Percentiles rank a stretch among this genome's conserved stretches.
phyloP scores from a whole-genome alignment of 495 filamentous ascomycete species.

The Penicillium cinerascens region DNA sequence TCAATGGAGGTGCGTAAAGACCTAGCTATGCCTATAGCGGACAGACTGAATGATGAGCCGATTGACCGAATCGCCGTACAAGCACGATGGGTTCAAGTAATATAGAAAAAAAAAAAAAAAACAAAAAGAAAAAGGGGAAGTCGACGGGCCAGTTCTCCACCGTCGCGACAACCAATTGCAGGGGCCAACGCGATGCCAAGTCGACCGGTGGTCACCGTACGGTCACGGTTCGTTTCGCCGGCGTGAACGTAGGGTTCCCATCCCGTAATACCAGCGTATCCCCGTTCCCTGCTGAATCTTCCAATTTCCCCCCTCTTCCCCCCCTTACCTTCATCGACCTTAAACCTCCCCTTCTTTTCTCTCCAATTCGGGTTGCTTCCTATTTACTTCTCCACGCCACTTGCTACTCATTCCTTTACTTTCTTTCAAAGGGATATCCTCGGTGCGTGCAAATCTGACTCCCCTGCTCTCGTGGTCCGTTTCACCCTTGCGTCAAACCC shows the following conservation, averaged over 20 bases:
- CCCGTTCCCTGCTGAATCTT: constrained; percentile 31
- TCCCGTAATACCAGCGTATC: constrained; percentile 15
- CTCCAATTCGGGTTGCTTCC: constrained; percentile 14
- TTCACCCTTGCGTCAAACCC: constrained; percentile 27
- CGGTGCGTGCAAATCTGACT: neutral
- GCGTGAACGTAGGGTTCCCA: neutral
- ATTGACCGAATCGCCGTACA: neutral
- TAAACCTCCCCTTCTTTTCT: constrained; percentile 20
- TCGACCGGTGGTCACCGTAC: neutral
- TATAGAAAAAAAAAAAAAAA: too few relatives aligned
- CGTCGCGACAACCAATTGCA: neutral
- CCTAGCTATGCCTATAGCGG: neutral
- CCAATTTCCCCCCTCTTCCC: constrained; percentile 21
- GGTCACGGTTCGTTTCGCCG: neutral
- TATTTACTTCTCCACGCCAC: constrained; percentile 13
- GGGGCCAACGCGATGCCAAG: neutral
- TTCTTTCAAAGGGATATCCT: neutral
- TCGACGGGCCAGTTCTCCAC: neutral
- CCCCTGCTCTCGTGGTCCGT: constrained; percentile 16
- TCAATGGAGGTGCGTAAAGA: neutral
- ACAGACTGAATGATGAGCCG: constrained; percentile 1
- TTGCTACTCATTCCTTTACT: constrained; percentile 9
- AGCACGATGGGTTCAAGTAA: neutral
- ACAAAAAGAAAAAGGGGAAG: neutral
- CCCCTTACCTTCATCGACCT: constrained; percentile 23